phyloP scores from a whole-genome alignment of 106 monocot species.

The Allium cepa region DNA sequence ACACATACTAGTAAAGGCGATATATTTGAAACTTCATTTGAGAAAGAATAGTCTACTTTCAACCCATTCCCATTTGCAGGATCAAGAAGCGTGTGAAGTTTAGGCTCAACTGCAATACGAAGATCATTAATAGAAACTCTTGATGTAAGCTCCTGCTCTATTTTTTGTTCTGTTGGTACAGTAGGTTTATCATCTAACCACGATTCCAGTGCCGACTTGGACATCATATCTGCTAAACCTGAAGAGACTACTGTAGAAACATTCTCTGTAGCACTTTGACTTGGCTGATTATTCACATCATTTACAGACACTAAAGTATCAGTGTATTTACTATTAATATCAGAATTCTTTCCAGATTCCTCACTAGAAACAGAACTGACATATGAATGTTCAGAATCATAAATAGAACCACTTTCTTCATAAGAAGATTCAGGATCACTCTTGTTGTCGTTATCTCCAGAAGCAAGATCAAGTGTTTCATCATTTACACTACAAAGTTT shows the following conservation, averaged over 20 bases:
- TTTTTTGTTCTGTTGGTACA: constrained; percentile 18
- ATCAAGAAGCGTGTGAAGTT: constrained; percentile 52
- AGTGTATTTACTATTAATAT: constrained; percentile 8
- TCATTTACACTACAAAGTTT: constrained; percentile 59
- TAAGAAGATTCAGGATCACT: constrained; percentile 44
- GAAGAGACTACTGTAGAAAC: constrained; percentile 27
- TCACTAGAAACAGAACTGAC: constrained; percentile 33
- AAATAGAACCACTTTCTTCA: constrained; percentile 46
- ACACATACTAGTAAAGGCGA: constrained; percentile 55
- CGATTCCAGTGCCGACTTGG: constrained; percentile 68
- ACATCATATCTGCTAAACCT: constrained; percentile 68
- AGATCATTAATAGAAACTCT: constrained; percentile 85
- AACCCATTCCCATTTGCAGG: constrained; percentile 60
- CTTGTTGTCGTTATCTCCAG: constrained; percentile 7
- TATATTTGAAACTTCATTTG: constrained; percentile 43
- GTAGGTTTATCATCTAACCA: constrained; percentile 75
- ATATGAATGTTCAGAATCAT: constrained; percentile 43
- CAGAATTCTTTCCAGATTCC: constrained; percentile 15
- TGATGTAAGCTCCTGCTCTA: constrained; percentile 20
- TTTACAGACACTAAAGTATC: constrained; percentile 3
- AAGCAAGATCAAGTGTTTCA: constrained; percentile 4
- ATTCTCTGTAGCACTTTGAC: constrained; percentile 10
- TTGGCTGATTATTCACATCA: constrained; percentile 22
- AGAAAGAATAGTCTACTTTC: constrained; percentile 64
- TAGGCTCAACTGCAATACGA: constrained; percentile 35